phyloP scores from a whole-genome alignment of 306 rosid genomes.

The Vigna mungo region DNA sequence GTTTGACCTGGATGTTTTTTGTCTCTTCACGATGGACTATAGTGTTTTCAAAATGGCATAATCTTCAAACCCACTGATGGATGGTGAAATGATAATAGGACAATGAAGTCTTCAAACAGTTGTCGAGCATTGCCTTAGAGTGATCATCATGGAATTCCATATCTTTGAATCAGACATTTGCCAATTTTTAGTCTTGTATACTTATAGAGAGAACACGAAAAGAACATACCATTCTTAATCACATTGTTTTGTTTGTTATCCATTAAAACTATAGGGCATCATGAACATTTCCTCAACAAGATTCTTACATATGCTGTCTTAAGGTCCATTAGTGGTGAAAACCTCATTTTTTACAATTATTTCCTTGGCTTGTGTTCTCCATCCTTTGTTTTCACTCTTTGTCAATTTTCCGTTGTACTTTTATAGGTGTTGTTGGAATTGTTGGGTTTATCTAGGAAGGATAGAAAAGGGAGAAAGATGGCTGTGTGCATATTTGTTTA shows the following conservation, averaged over 20 bases:
- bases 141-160: neutral
- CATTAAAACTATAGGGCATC: neutral
- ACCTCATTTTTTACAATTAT: constrained; percentile 9
- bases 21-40: neutral
- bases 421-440: neutral
- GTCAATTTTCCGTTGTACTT: neutral
- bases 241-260: neutral
- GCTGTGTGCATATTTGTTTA: neutral
- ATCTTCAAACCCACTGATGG: neutral
- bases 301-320: neutral
- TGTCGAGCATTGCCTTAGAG: neutral
- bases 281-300: neutral
- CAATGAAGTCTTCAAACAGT: neutral
- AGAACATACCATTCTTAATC: neutral
- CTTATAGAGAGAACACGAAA: neutral
- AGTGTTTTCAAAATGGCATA: neutral
- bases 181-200: neutral
- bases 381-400: constrained; percentile 8
- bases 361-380: constrained; percentile 15
- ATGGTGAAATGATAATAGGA: neutral
- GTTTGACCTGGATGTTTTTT: neutral
- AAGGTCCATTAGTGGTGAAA: neutral
- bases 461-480: neutral
- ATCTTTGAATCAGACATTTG: neutral
- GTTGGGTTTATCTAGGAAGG: neutral